Evolutionary conservation across 1,139 yeast species (phyloP), one percentile per base, ranked within the genome.

Genomic region (Blastobotrys apis): DNA sequence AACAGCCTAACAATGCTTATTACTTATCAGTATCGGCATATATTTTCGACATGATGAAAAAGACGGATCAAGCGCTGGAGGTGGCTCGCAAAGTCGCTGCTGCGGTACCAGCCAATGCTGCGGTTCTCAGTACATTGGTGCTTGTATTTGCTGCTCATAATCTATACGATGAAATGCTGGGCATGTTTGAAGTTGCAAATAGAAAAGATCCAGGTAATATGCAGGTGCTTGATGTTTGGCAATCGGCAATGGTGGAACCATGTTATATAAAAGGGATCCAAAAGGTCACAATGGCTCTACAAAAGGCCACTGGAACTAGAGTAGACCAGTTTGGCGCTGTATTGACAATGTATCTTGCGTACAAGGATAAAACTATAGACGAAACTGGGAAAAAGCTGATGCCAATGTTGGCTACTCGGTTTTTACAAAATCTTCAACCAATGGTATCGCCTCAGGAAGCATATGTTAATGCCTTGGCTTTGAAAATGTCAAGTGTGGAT

Each of bases 1-100:
- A 75, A 56, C 66, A 68, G 47, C 94, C 94, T 1, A 69, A 73
- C 29, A 72, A 73, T 44, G 70, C 75, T 13, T 77, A 75, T 57
- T 78, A 74, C 56, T 50, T 51, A 41, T 79, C 81, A 0, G 63
- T 81, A 42, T 67, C 71, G 44, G 74, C 74, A 39, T 72, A 69
- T 52, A 64, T 74, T 1, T 60, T 68, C 19, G 66, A 67, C 32
- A 65, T 68, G 41, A 68, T 67, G 44, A 79, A 81, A 15, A 67
- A 73, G 42, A 52, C 55, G 4, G 58, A 61, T 0, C 75, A 72
- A 43, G 78, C 84, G 1, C 54, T 75, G 12, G 60, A 63, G 12
- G 63, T 66, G 27, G 74, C 77, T 25, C 51, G 64, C 5, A 60
- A 65, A n/a, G 67, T 80, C 10, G 60, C 74, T 44, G 60, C 62